phyloP scores from a whole-genome alignment of 768 basidiomycete genomes.

The Lactifluus pinguis region DNA sequence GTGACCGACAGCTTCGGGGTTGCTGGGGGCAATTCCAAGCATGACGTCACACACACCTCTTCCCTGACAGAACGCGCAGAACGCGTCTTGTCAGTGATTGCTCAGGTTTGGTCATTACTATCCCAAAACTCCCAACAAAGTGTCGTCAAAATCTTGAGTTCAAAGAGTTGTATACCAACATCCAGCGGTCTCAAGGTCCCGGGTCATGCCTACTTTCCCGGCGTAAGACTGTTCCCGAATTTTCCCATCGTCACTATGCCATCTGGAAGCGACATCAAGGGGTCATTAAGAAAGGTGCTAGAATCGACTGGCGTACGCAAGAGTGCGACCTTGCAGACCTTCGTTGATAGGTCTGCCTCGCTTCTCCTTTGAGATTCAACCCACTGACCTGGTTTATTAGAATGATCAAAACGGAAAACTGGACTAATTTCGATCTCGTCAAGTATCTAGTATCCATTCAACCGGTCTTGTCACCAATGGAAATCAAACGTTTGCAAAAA shows the following conservation, averaged over 20 bases:
- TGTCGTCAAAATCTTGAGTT: conserved; percentile 33
- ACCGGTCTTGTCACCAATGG: conserved; percentile 45
- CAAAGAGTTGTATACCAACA: conserved; percentile 42
- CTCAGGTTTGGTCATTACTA: conserved; percentile 66
- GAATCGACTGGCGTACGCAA: conserved; percentile 74
- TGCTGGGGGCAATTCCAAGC: conserved; percentile 34
- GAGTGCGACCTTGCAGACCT: conserved; percentile 85
- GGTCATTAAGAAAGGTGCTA: conserved; percentile 60
- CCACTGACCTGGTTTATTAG: conserved; percentile 29
- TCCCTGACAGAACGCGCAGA: conserved; percentile 54
- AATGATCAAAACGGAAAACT: conserved; percentile 84
- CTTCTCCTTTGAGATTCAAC: background rate
- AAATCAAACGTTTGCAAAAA: conserved; percentile 46
- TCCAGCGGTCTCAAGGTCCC: conserved; percentile 64
- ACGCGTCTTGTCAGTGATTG: conserved; percentile 55
- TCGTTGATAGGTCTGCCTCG: conserved; percentile 71
- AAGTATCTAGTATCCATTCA: conserved; percentile 83
- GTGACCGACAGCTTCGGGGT: conserved; percentile 41
- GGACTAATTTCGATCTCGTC: conserved; percentile 78
- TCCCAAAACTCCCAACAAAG: conserved; percentile 35
- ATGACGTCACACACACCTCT: conserved; percentile 57
- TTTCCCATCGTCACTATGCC: conserved; percentile 70
- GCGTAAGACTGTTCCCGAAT: conserved; percentile 80
- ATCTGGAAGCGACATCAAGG: conserved; percentile 54
- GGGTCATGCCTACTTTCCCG: conserved; percentile 71